Conservation (phyloP, 1,284 basidiomycete species). For the Laetiporus sulphureus region DNA sequence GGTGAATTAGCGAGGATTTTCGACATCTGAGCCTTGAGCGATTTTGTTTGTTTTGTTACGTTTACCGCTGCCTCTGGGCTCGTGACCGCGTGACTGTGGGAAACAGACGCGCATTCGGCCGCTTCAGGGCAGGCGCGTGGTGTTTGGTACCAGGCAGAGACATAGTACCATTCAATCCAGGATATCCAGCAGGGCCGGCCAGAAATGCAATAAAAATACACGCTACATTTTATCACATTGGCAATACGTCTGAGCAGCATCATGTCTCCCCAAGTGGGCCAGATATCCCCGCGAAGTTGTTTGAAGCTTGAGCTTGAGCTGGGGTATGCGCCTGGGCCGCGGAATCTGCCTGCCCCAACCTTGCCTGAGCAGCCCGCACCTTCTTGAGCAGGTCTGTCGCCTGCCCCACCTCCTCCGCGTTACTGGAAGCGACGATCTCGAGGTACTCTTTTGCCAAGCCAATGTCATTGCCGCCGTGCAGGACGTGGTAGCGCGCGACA, state of each 20-base stretch:
- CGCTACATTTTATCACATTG: no score
- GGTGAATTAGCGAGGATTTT: slow-evolving; percentile 32
- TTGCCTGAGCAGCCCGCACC: slow-evolving; percentile 29
- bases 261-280: background rate
- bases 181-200: no score
- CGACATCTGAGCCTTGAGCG: slow-evolving; percentile 42
- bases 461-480: slow-evolving; percentile 54
- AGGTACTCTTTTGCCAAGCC: slow-evolving; percentile 60
- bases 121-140: slow-evolving; percentile 33
- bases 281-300: no score
- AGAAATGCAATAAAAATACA: no score
- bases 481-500: slow-evolving; percentile 73
- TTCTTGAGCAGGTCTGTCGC: slow-evolving; percentile 61
- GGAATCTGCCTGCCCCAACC: slow-evolving; percentile 8
- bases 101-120: slow-evolving; percentile 1
- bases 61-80: slow-evolving; percentile 34
- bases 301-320: slow-evolving; percentile 9
- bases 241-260: no score
- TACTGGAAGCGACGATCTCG: slow-evolving; percentile 66
- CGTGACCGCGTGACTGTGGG: slow-evolving; percentile 34
- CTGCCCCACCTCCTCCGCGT: slow-evolving; percentile 64
- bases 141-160: no score
- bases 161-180: no score
- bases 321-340: no score
- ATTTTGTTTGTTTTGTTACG: slow-evolving; percentile 42